Percentiles rank a stretch among this genome's conserved stretches.
phyloP scores from a whole-genome alignment of 345 rosid species.

The Lumnitzera racemosa region DNA sequence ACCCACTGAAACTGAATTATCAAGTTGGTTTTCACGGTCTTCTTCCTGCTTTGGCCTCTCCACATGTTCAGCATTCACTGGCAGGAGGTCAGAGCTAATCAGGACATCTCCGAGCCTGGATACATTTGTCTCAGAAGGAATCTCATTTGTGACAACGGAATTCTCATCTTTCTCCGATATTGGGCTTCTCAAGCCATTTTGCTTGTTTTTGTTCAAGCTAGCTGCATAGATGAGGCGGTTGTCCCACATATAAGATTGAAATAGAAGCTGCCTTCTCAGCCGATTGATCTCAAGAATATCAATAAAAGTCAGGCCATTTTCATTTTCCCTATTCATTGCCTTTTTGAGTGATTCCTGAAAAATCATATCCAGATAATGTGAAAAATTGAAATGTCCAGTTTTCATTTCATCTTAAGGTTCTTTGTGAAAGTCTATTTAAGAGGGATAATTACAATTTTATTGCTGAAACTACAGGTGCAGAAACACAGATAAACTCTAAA shows the following conservation, averaged over 20 bases:
- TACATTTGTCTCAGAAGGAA: constrained; percentile 25
- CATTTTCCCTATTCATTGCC: constrained; percentile 46
- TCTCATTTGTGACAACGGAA: constrained; percentile 24
- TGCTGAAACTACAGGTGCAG: too few species aligned
- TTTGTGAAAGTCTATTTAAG: too few species aligned
- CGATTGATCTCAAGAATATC: constrained; percentile 87
- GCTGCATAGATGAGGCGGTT: constrained; percentile 63
- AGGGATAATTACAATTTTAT: too few species aligned
- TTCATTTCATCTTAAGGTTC: too few species aligned
- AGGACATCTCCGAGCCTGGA: constrained; percentile 16
- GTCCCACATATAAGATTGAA: constrained; percentile 92
- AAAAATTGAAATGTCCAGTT: too few species aligned
- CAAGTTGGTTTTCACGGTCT: constrained; percentile 14
- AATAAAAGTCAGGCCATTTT: constrained; percentile 30
- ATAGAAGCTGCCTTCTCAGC: constrained; percentile 66
- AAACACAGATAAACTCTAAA: too few species aligned
- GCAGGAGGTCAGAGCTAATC: constrained; percentile 20
- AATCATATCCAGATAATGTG: constrained; percentile 7
- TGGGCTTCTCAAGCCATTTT: constrained; percentile 27
- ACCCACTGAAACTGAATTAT: constrained; percentile 22
- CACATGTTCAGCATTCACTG: constrained; percentile 29
- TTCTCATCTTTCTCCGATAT: constrained; percentile 34
- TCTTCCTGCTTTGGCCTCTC: constrained; percentile 2
- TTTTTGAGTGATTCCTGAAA: constrained; percentile 67
- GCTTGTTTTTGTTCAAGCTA: constrained; percentile 25